These are phyloP conservation scores for Pinus albicaulis DNA, from an alignment of 75 land plant genomes.

Conservation along the genomic window DNA sequence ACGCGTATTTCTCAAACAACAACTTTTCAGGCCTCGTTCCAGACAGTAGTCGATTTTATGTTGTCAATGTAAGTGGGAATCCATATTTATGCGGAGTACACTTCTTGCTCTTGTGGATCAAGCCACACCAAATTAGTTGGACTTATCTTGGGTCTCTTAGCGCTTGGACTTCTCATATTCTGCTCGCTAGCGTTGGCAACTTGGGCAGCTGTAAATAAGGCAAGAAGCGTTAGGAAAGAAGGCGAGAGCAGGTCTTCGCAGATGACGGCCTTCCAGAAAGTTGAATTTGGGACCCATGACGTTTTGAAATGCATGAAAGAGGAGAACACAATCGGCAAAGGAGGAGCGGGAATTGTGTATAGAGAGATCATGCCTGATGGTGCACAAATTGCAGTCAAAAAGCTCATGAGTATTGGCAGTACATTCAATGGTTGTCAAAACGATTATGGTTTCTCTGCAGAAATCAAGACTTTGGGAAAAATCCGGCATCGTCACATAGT, in stretches of 20 bases:
- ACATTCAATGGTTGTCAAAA: constrained; percentile 18
- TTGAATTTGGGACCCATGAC: constrained; percentile 54
- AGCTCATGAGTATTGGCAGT: constrained; percentile 41
- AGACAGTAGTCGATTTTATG: background rate
- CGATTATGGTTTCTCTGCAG: constrained; percentile 72
- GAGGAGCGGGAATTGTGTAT: constrained; percentile 85
- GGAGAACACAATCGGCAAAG: constrained; percentile 72
- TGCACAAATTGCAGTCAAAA: constrained; percentile 74
- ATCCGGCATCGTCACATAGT: constrained; percentile 79
- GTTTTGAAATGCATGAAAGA: constrained; percentile 65
- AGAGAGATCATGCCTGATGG: constrained; percentile 65
- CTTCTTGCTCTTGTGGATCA: too few relatives aligned
- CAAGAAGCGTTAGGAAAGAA: constrained; percentile 13
- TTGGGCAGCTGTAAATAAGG: constrained; percentile 18
- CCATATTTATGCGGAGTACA: constrained; percentile 47
- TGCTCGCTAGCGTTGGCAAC: constrained; percentile 30
- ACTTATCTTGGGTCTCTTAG: background rate
- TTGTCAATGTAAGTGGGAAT: constrained; percentile 34
- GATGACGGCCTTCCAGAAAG: constrained; percentile 65
- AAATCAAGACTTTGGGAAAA: constrained; percentile 62
- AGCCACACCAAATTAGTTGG: background rate
- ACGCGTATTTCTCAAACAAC: constrained; percentile 46
- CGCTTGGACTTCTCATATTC: constrained; percentile 49
- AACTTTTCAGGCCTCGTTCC: constrained; percentile 39
- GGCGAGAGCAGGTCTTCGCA: constrained; percentile 33